Percentiles rank a stretch among this genome's conserved stretches.
These are phyloP conservation scores for Ananas comosus DNA, from an alignment of 176 grass and related monocot species.

Conservation along the genomic window DNA sequence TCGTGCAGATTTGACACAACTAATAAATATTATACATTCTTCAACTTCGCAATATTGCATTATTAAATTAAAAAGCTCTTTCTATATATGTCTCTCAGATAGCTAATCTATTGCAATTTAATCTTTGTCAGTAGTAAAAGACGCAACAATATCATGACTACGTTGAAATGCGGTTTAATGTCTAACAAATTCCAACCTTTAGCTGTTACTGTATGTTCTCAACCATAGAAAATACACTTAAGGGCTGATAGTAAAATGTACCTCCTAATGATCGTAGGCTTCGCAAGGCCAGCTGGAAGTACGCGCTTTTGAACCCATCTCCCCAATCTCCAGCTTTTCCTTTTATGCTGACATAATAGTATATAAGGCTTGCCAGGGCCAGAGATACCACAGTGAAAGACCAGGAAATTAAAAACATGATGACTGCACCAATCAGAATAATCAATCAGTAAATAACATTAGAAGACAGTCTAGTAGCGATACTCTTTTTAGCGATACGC, in stretches of 20 bases:
- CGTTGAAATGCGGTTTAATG: neutral
- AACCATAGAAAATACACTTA: neutral
- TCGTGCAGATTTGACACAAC: no score
- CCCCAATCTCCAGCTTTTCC: slow-evolving; percentile 98
- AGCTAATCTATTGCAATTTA: neutral
- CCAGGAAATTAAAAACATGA: slow-evolving; percentile 99
- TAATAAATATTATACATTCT: no score
- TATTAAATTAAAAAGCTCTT: no score
- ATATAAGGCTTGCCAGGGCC: slow-evolving; percentile 94
- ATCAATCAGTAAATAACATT: neutral
- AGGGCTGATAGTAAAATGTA: slow-evolving; percentile 21
- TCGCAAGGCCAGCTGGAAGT: slow-evolving; percentile 88
- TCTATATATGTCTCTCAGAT: neutral
- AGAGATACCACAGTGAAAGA: slow-evolving; percentile 86
- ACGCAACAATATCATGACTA: neutral
- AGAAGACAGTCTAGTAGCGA: neutral
- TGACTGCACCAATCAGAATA: slow-evolving; percentile 51
- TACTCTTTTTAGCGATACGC: neutral
- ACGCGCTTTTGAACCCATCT: slow-evolving; percentile 97
- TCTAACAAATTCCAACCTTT: neutral
- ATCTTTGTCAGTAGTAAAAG: neutral
- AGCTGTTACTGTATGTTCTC: neutral
- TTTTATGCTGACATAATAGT: slow-evolving; percentile 98
- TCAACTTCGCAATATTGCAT: no score
- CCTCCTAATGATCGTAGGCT: slow-evolving; percentile 96